A percentile compares a stretch with the other conserved stretches of the same genome.
Evolutionary conservation across 2,329 filamentous ascomycete species (phyloP).

Genomic region (Coleophoma cylindrospora): DNA sequence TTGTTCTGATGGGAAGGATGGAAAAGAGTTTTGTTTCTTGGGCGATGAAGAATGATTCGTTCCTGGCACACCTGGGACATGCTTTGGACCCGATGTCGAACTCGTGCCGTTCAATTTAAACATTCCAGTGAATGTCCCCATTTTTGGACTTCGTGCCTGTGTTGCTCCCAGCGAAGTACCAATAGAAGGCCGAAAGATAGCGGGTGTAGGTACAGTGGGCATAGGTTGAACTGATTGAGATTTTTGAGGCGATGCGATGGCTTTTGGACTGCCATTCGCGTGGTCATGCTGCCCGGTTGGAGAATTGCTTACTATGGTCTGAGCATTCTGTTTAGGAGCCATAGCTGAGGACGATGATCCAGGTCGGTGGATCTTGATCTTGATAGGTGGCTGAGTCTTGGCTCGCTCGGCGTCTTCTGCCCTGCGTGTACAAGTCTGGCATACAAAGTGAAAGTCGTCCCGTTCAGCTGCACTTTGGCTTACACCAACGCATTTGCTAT

Average conservation of each 20-base stretch:
- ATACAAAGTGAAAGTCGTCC: conserved; percentile 84
- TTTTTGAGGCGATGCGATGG: background rate
- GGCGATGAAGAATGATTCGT: too few relatives aligned
- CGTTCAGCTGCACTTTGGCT: conserved; percentile 73
- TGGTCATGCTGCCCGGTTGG: background rate
- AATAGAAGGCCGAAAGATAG: background rate
- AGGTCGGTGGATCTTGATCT: conserved; percentile 47
- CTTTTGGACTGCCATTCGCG: conserved; percentile 9
- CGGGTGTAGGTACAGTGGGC: background rate
- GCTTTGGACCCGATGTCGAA: too few relatives aligned
- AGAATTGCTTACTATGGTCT: conserved; percentile 5
- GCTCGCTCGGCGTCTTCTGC: conserved; percentile 55
- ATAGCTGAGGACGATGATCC: conserved; percentile 41
- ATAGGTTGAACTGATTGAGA: background rate
- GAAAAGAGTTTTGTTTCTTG: too few relatives aligned
- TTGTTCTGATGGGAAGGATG: too few relatives aligned
- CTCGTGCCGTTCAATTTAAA: too few relatives aligned
- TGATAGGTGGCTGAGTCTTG: conserved; percentile 54
- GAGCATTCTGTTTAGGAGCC: conserved; percentile 15
- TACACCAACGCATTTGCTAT: conserved; percentile 86
- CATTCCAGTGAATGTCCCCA: too few relatives aligned
- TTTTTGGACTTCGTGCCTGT: too few relatives aligned
- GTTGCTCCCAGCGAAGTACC: too few relatives aligned
- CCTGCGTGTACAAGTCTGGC: conserved; percentile 68
- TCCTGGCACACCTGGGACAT: too few relatives aligned